A percentile compares a stretch with the other conserved stretches of the same genome.
These are phyloP conservation scores for Saccharomycopsis olivae DNA, from an alignment of 805 yeast species.

Conservation along the genomic window DNA sequence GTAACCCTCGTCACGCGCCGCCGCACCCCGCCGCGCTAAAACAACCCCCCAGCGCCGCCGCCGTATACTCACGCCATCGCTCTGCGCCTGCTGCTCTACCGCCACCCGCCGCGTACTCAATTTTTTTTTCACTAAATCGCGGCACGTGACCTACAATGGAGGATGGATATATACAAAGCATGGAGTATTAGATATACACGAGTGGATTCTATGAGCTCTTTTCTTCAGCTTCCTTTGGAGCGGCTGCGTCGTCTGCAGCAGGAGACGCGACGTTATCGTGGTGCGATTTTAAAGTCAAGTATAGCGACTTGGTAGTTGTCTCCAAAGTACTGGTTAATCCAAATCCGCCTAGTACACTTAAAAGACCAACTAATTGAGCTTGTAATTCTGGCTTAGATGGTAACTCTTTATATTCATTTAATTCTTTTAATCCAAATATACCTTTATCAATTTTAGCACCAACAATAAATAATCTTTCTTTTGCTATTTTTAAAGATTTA, in stretches of 20 bases:
- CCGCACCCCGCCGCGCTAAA: background rate
- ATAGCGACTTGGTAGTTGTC: slow-evolving; percentile 53
- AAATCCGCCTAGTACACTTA: slow-evolving; percentile 81
- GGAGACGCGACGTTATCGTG: slow-evolving; percentile 16
- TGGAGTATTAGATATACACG: too few relatives aligned
- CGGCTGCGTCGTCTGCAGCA: too few relatives aligned
- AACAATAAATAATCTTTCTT: slow-evolving; percentile 66
- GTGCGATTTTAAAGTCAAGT: slow-evolving; percentile 65
- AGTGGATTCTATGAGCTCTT: too few relatives aligned
- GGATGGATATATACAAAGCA: too few relatives aligned
- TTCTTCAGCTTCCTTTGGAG: too few relatives aligned
- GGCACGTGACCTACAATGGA: too few relatives aligned
- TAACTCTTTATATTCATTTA: slow-evolving; percentile 59
- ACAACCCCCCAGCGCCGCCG: too few relatives aligned
- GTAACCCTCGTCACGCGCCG: too few relatives aligned
- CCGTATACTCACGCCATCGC: too few relatives aligned
- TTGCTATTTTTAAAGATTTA: slow-evolving; percentile 48
- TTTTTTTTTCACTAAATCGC: too few relatives aligned
- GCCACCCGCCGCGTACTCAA: too few relatives aligned
- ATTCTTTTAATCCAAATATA: slow-evolving; percentile 38
- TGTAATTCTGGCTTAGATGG: slow-evolving; percentile 66
- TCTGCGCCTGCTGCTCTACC: too few relatives aligned
- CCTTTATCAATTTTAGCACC: slow-evolving; percentile 76
- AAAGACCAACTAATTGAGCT: slow-evolving; percentile 71
- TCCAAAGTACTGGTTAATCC: slow-evolving; percentile 78